phyloP scores from a whole-genome alignment of 1,139 yeast genomes.

The Geotrichum klebahnii region DNA sequence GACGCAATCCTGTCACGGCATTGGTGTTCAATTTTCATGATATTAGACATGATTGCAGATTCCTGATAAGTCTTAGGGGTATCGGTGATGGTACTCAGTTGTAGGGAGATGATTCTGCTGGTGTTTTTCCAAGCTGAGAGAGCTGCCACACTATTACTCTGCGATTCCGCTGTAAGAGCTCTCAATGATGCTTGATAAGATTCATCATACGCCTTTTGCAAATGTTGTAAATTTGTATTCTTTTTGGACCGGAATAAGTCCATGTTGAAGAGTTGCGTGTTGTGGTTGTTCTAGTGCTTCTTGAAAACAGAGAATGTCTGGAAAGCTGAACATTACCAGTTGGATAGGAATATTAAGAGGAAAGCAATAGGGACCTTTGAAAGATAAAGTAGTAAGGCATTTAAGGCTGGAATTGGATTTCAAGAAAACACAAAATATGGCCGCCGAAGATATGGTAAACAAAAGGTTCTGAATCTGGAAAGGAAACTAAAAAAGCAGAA shows the following conservation, averaged over 20 bases:
- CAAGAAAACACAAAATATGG: no score
- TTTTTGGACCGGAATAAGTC: conserved; percentile 21
- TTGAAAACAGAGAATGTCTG: no score
- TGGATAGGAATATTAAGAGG: no score
- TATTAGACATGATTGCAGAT: conserved; percentile 36
- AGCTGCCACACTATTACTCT: conserved; percentile 35
- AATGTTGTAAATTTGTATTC: conserved; percentile 12
- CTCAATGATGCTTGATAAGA: conserved; percentile 40
- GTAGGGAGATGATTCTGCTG: conserved; percentile 31
- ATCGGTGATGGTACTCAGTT: conserved; percentile 34
- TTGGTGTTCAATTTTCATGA: conserved; percentile 40
- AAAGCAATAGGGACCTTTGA: no score
- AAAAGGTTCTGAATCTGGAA: no score
- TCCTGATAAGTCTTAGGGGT: conserved; percentile 33
- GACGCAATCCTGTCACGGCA: conserved; percentile 38
- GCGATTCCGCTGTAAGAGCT: conserved; percentile 38
- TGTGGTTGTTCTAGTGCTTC: not conserved
- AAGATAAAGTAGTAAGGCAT: no score
- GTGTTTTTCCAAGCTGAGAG: conserved; percentile 37
- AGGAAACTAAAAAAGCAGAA: no score
- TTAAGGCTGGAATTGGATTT: no score
- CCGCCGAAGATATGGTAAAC: no score
- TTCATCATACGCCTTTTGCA: conserved; percentile 39
- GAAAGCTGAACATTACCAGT: no score
- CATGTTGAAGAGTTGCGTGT: conserved; percentile 12